Base-by-base conservation (phyloP, 176 grass and related monocot genomes). In the Eremochloa ophiuroides region DNA sequence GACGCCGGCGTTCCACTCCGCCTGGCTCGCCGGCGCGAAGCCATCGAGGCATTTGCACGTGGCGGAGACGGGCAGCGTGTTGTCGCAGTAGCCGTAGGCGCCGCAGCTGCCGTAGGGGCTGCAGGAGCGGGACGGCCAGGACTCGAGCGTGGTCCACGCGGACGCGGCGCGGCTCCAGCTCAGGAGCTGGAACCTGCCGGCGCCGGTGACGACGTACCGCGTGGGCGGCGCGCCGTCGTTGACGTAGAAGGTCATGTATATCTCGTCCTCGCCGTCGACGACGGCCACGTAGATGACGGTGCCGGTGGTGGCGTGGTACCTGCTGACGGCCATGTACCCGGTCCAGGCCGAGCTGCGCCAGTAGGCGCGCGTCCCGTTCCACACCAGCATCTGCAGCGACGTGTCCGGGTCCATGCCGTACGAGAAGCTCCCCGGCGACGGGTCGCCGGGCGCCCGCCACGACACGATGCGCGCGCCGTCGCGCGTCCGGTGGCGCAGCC, bases 1-100 rank as follows among this genome's bases (percentile, higher is more conserved):
- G 4, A 27, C 48, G 6, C 87, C 76, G 17, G 1, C 25, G 42
- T 1, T 43, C 85, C 85, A 87, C 5, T 83, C 80, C 5, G 17
- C 66, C 1, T 0, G 18, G 55, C 38, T 23, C 39, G 5, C 35
- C 1, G 87, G 84, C 75, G 69, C 64, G 39, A 92, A 92, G 7
- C 87, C 84, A 2, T 87, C 30, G 26, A 89, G 69, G 56, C 91
- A 93, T 2, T 22, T 74, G 72, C 91, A 93, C 6, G 84, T 67
- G 33, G 35, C 13, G 15, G n/a, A n/a, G n/a, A 69, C 7, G 15
- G 3, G 25, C 8, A 31, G 85, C 15, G 80, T 74, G 23, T 1
- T 3, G 46, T 89, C 80, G 9, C 91, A 92, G 74, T 77, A 92
- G 7, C 86, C 83, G 22, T 58, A 71, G 0, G 59, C 71, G 38